A percentile compares a stretch with the other conserved stretches of the same genome.
phyloP scores from a whole-genome alignment of 805 yeast genomes.

The Yarrowia phangngaensis region DNA sequence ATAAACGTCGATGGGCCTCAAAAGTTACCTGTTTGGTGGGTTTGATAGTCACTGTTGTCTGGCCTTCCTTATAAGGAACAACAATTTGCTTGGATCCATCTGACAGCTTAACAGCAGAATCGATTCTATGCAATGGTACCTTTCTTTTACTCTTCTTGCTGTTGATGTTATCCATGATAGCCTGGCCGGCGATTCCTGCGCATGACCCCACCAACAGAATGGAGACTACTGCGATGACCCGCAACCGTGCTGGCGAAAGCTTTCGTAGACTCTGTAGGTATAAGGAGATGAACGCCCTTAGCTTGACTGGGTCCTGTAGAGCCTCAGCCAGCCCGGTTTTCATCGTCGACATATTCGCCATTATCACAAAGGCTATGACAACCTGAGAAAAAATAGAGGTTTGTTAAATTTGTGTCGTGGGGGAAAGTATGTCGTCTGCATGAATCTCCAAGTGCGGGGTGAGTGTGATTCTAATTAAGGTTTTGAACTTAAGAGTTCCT shows the following conservation, averaged over 20 bases:
- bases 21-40: slow-evolving; percentile 36
- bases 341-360: slow-evolving; percentile 18
- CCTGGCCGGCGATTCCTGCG: slow-evolving; percentile 24
- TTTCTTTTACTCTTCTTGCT: slow-evolving; percentile 7
- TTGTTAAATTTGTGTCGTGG: neutral
- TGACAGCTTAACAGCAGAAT: slow-evolving; percentile 33
- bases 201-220: slow-evolving; percentile 15
- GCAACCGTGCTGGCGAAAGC: slow-evolving; percentile 12
- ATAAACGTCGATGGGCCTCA: slow-evolving; percentile 37
- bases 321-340: slow-evolving; percentile 14
- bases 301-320: slow-evolving; percentile 26
- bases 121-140: slow-evolving; percentile 31
- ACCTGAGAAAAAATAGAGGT: neutral
- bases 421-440: no score
- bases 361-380: neutral
- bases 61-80: slow-evolving; percentile 31
- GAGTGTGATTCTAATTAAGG: no score
- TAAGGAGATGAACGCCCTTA: slow-evolving; percentile 23
- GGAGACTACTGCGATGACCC: slow-evolving; percentile 17
- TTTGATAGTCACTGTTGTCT: slow-evolving; percentile 33
- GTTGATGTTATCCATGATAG: slow-evolving; percentile 6
- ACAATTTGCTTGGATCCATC: slow-evolving; percentile 37
- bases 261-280: slow-evolving; percentile 5
- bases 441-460: no score
- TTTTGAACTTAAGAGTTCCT: no score